Conservation (phyloP, 805 yeast genomes). For the Yamadazyma ubonensis region DNA sequence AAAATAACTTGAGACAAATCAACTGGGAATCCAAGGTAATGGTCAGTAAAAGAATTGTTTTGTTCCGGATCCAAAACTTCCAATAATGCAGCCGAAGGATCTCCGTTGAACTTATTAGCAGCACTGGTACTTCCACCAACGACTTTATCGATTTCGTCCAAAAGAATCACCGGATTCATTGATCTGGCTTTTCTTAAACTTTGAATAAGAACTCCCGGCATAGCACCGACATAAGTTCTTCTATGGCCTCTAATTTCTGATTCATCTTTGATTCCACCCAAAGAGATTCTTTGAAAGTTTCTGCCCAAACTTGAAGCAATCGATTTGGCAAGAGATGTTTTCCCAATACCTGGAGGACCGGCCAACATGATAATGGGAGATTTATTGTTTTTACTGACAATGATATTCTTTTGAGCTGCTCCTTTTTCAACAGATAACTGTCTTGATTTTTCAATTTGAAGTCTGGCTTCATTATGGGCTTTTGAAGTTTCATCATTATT, state of each 20-base stretch:
- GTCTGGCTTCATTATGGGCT: constrained; percentile 24
- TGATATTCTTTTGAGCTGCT: constrained; percentile 8
- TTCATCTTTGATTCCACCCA: constrained; percentile 88
- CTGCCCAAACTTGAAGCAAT: constrained; percentile 73
- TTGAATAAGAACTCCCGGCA: constrained; percentile 82
- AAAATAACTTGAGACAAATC: constrained; percentile 80
- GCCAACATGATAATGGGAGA: constrained; percentile 80
- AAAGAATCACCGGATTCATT: constrained; percentile 78
- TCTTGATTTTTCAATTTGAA: constrained; percentile 18
- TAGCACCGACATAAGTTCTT: constrained; percentile 87
- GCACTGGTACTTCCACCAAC: constrained; percentile 48
- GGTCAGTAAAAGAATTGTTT: constrained; percentile 72
- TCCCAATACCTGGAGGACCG: constrained; percentile 95
- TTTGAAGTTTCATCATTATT: constrained; percentile 34
- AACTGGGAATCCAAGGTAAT: constrained; percentile 80
- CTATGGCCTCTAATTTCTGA: constrained; percentile 89
- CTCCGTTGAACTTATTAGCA: constrained; percentile 60
- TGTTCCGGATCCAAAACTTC: constrained; percentile 93
- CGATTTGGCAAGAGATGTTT: constrained; percentile 81
- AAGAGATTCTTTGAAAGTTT: constrained; percentile 72
- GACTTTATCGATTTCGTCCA: constrained; percentile 85
- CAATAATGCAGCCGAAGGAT: constrained; percentile 84
- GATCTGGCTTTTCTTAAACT: constrained; percentile 72
- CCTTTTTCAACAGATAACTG: constrained; percentile 14
- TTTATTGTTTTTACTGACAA: constrained; percentile 35